phyloP scores from a whole-genome alignment of 192 early-diverging fungal species.

The Entomortierella chlamydospora region DNA sequence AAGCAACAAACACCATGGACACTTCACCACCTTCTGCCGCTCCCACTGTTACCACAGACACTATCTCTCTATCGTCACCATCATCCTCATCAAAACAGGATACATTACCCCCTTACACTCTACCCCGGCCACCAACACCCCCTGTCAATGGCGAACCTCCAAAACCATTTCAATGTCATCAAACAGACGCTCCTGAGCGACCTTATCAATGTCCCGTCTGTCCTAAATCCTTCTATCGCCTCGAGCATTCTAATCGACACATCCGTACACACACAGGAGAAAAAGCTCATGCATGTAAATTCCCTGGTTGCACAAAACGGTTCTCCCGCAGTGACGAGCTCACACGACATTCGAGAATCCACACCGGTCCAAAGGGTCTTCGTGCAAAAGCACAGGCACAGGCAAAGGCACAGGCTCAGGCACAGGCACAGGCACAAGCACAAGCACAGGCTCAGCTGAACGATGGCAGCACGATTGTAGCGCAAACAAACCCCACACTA shows the following conservation, averaged over 20 bases:
- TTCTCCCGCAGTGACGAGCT: slow-evolving; percentile 86
- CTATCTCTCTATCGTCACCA: not conserved
- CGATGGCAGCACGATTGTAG: not conserved
- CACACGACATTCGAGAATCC: slow-evolving; percentile 75
- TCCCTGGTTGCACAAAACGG: slow-evolving; percentile 79
- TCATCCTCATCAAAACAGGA: slow-evolving; percentile 1
- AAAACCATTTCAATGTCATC: slow-evolving; percentile 52
- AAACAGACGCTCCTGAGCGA: slow-evolving; percentile 56
- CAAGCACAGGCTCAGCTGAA: slow-evolving; percentile 5
- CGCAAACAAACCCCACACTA: not conserved
- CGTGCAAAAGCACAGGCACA: slow-evolving; percentile 72
- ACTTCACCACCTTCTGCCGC: slow-evolving; percentile 1
- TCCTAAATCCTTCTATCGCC: slow-evolving; percentile 76
- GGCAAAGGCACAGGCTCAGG: slow-evolving; percentile 74
- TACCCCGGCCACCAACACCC: slow-evolving; percentile 31
- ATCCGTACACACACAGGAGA: slow-evolving; percentile 89
- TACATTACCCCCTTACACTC: slow-evolving; percentile 14
- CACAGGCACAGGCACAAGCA: slow-evolving; percentile 5
- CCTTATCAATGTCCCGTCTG: slow-evolving; percentile 83
- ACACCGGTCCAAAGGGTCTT: slow-evolving; percentile 57
- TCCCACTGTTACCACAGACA: too few species aligned
- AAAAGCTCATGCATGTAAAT: slow-evolving; percentile 81
- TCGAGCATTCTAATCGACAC: slow-evolving; percentile 87
- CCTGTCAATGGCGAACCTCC: slow-evolving; percentile 39
- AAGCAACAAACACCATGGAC: too few species aligned